Evolutionary conservation across 2,329 filamentous ascomycete genomes (phyloP), one percentile per base, ranked within the genome.

Genomic region (Microdochium bolleyi): DNA sequence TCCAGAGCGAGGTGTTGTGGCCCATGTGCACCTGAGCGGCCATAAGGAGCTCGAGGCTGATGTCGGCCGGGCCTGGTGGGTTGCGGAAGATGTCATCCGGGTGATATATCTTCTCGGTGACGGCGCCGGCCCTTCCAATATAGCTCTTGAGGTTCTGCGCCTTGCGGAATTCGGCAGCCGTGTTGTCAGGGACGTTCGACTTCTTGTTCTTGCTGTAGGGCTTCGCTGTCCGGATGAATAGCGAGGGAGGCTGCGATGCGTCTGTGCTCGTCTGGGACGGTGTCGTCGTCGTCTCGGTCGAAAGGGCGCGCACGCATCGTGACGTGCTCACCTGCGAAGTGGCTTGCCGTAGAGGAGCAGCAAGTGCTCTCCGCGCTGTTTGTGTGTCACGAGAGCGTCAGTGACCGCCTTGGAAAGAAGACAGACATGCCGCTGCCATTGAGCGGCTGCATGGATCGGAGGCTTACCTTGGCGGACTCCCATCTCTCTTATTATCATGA

Each of bases 1-100:
- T 95, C 94, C 94, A 99, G 50, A 92, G 79, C 56, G 89, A 89
- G 0, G 88, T 92, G 63, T 88, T 82, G 73, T 99, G 94, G 57
- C 94, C 94, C 69, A 97, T 84, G 72, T 96, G 91, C 52, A 84
- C 83, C 72, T 95, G 90, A 30, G 87, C 84, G 48, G 91, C 89
- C 76, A 96, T 85, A 57, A 99, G 82, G 56, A 96, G 80, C 74
- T 96, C 92, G 55, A 99, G 83, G 49, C 91, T 92, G 56, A 97
- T 81, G 64, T 96, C 88, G 66, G 85, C 78, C 24, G 90, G 86
- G 38, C 72, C 72, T 1, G 91, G 91, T 3, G 94, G 92, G 64
- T 90, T 78, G 54, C 72, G 75, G 57, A 92, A 73, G 52, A 95
- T 73, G 52, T 82, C 74, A 58, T 80, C 76, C 3, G 88, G 87